Conservation (phyloP, 345 rosid genomes). For the Clausena lansium region DNA sequence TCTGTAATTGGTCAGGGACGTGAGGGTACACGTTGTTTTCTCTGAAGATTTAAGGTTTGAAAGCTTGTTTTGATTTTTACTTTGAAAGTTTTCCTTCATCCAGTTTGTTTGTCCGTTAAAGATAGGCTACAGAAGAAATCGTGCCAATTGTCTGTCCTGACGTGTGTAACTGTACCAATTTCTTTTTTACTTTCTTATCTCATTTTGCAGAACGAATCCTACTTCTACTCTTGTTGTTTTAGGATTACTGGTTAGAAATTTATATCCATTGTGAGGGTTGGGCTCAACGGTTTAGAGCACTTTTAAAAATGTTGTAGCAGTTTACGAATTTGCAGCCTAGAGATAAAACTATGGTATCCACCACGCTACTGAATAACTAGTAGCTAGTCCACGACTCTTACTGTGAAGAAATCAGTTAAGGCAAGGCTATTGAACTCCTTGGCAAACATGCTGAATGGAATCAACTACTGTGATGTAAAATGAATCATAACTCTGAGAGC, state of each 20-base stretch:
- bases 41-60: background rate
- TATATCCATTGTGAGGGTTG: background rate
- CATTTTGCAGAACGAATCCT: background rate
- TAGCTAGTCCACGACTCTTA: background rate
- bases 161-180: too few species aligned
- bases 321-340: background rate
- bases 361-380: background rate
- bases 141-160: too few species aligned
- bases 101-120: background rate
- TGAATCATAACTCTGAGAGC: background rate
- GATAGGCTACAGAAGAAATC: background rate
- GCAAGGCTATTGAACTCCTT: background rate
- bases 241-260: conserved; percentile 6
- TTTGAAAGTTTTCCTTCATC: background rate
- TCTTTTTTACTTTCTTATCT: background rate
- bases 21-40: background rate
- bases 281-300: background rate
- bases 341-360: background rate
- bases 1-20: background rate
- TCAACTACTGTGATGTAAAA: background rate
- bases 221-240: too few species aligned
- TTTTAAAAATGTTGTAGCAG: background rate
- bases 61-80: background rate
- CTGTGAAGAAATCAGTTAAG: background rate
- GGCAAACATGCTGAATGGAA: background rate